Conservation (phyloP, 2,329 filamentous ascomycete genomes). For the Aureobasidium lini region DNA sequence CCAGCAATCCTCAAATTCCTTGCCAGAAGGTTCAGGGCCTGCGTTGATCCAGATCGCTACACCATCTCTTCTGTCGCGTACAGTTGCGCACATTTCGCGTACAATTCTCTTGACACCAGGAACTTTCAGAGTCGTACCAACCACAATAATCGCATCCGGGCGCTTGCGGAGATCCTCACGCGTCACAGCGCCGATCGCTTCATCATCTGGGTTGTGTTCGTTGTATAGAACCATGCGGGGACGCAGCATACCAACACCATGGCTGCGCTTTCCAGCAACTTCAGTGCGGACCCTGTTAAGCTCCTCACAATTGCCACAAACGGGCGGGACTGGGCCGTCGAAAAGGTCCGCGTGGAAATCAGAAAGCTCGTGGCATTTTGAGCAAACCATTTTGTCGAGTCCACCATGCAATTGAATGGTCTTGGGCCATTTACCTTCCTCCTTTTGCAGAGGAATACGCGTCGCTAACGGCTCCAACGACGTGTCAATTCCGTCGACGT, state of each 20-base stretch:
- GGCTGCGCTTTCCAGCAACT: conserved; percentile 77
- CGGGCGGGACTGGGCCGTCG: conserved; percentile 72
- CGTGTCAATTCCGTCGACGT: conserved; percentile 92
- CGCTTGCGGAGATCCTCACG: conserved; percentile 75
- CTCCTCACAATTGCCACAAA: conserved; percentile 66
- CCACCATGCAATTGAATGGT: conserved; percentile 93
- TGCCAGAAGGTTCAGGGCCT: conserved; percentile 71
- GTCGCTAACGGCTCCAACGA: conserved; percentile 72
- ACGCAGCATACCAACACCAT: conserved; percentile 81
- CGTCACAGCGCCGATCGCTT: conserved; percentile 88
- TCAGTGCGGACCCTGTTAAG: conserved; percentile 69
- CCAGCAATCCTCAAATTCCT: conserved; percentile 87
- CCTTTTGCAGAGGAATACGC: conserved; percentile 65
- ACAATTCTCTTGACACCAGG: conserved; percentile 85
- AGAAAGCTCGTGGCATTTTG: conserved; percentile 74
- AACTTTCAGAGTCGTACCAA: conserved; percentile 91
- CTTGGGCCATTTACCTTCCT: conserved; percentile 72
- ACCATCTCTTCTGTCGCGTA: conserved; percentile 66
- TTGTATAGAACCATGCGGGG: conserved; percentile 97
- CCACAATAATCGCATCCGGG: conserved; percentile 88
- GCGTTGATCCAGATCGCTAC: conserved; percentile 93
- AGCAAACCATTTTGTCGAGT: conserved; percentile 92
- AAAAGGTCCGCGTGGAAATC: conserved; percentile 75
- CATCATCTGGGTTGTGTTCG: conserved; percentile 91
- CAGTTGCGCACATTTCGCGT: conserved; percentile 80